Conservation (phyloP, 1,139 yeast species). For the Kodamaea alishanica region DNA sequence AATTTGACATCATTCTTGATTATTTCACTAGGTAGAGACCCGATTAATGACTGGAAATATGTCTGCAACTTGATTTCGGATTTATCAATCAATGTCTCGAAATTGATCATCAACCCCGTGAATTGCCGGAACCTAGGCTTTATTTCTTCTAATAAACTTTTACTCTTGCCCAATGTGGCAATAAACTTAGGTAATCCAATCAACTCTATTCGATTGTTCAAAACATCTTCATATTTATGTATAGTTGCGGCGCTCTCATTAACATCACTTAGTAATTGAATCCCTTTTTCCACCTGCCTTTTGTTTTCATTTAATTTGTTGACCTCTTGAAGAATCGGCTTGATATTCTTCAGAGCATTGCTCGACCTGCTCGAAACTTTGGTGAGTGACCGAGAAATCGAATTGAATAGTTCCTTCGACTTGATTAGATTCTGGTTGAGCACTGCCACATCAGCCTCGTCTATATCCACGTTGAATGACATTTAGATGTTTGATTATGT, state of each 20-base stretch:
- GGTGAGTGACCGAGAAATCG: constrained; percentile 54
- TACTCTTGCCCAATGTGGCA: constrained; percentile 33
- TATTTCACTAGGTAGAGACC: constrained; percentile 10
- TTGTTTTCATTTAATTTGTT: constrained; percentile 54
- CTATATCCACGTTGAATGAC: constrained; percentile 48
- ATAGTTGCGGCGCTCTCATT: constrained; percentile 63
- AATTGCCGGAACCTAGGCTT: constrained; percentile 41
- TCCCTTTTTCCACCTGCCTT: constrained; percentile 57
- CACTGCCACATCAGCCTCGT: constrained; percentile 83
- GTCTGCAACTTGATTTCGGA: constrained; percentile 42
- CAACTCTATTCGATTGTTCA: constrained; percentile 36
- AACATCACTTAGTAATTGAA: constrained; percentile 59
- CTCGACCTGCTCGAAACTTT: constrained; percentile 56
- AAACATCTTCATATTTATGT: constrained; percentile 47
- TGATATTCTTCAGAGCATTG: constrained; percentile 60
- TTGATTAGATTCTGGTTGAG: constrained; percentile 67
- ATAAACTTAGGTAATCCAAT: constrained; percentile 40
- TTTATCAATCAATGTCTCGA: constrained; percentile 44
- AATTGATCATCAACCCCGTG: constrained; percentile 46
- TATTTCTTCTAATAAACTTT: constrained; percentile 33
- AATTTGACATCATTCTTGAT: constrained; percentile 14
- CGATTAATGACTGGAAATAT: constrained; percentile 25
- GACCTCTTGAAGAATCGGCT: constrained; percentile 69
- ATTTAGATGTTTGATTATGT: constrained; percentile 2
- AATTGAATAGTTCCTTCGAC: constrained; percentile 53